Base-by-base conservation (phyloP, 2,329 filamentous ascomycete genomes). In the Aschersonia sp. region DNA sequence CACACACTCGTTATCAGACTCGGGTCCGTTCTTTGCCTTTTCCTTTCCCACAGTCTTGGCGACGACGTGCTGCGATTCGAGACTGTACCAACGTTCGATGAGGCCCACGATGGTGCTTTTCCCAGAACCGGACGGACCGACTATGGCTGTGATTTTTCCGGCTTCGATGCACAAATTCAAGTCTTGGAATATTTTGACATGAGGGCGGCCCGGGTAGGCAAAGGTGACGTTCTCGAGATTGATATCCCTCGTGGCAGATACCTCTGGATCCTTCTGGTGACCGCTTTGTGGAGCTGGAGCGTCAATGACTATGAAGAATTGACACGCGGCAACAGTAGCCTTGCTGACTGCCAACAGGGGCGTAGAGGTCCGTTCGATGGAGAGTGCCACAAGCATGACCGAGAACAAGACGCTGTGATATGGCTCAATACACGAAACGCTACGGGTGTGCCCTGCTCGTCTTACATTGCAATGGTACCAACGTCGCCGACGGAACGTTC, bases 101-200 rank as follows among this genome's bases (percentile, higher is more conserved):
- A 89, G 64, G 0, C 80, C 82, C 1, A 87, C 77, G 30, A 88
- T 78, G 0, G 84, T 89, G 46, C 79, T 84, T 60, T 89, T 89
- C 0, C 85, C 84, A 4, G 75, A 80, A 0, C 84, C 84, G 2
- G 80, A 85, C 0, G 82, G 76, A 0, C 84, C 84, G 28, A 89
- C 84, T 20, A 89, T 81, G 2, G 84, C 84, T 1, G 82, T 86
- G 2, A 81, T 74, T 56, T 84, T 83, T 28, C 81, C 80, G 5
- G 75, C 70, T 50, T 75, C 69, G 48, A 87, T 75, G 0, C 61
- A 66, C 6, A 85, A 62, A 54, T 73, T 70, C 3, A 86, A 60
- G 3, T 71, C 64, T 53, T 84, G 72, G 1, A 86, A 62, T 0
- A 86, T 76, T 55, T 77, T 78, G 51, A 82, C 74, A 50, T 80